Base-by-base conservation (phyloP, 1,284 basidiomycete genomes). In the Wolfiporia cocos region DNA sequence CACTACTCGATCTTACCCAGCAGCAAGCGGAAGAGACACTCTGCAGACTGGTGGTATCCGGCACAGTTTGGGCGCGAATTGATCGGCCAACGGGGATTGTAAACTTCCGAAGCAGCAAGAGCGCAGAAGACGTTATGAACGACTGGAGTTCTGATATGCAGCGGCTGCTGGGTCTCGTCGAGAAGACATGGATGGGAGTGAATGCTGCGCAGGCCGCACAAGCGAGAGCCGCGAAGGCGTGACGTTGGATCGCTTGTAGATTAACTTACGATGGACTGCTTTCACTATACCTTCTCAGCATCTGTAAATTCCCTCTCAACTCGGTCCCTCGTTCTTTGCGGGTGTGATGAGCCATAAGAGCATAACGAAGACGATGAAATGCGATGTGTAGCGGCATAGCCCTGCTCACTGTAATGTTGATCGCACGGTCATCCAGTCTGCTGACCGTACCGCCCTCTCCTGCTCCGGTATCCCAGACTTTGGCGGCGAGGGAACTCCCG, bases 111-210 rank as follows among this genome's bases (percentile, higher is more conserved):
- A 78, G 72, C 54, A 83, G 81, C 64, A 73, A 73, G 59, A 84
- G 75, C 48, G 78, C 87, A 2, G 92, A 95, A 59, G 90, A 93
- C 57, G 83, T 91, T 5, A 84, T 99, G 76, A 99, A 99, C 58
- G 86, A 86, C 47, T 99, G 96, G 96, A 93, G 88, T 63, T 86
- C 80, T 18, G 94, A 99, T 59, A 91, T 99, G 77, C 85, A 87
- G 59, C 92, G 88, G 65, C 68, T 99, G 57, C 67, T 90, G 30
- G 76, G 82, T 15, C 63, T 88, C 11, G 84, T 86, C 4, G 87
- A 90, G 65, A 90, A 90, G 72, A 85, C 86, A 5, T 90, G 86
- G 86, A 90, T 90, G 87, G 85, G 84, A 17, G 83, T 90, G 74
- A 90, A 90, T 50, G 86, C 87, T 22, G 86, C 87, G 12, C 77